Evolutionary conservation across 768 basidiomycete species (phyloP), one percentile per base, ranked within the genome.

Genomic region (Hygrocybe punicea): DNA sequence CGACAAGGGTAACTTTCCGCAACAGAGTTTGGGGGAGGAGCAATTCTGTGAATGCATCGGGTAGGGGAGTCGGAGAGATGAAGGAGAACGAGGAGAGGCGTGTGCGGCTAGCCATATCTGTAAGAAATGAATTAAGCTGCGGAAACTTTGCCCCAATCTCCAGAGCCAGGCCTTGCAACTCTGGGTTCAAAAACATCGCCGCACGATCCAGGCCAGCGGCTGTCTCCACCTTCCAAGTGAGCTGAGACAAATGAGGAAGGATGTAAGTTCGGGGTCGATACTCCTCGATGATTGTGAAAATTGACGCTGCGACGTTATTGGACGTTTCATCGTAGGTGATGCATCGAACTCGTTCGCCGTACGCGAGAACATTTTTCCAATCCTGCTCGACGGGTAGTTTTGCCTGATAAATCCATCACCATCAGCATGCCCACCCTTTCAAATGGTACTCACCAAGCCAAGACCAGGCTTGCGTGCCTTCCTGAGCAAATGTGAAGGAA

Each of bases 221-320:
- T 5, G 83, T 85, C 62, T 86, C 86, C 36, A 80, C 85, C 62
- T 82, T 85, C 89, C 89, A 91, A 42, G 80, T 79, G 62, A 91
- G 76, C 54, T 85, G 80, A 58, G 79, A 79, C 57, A 91, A 80
- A 69, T 83, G 78, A 33, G 89, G 89, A 52, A 91, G 78, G 42
- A 91, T 80, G 65, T 82, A 84, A 57, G 79, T 72, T 49, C 75
- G 75, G 7, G 89, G 87, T 39, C 83, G 80, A 63, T 77, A 75
- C 61, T 87, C 84, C 58, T 84, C 82, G 56, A 91, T 73, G 59
- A 84, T 78, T 25, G 85, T 72, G 68, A 91, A 89, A 61, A 89
- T 78, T 59, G 84, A 79, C 37, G 84, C 72, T 3, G 84, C 78
- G 57, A 91, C 76, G 63, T 78, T 84, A 66, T 82, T 84, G 57